A percentile compares a stretch with the other conserved stretches of the same genome.
phyloP scores from a whole-genome alignment of 768 basidiomycete genomes.

The Cystofilobasidium macerans region DNA sequence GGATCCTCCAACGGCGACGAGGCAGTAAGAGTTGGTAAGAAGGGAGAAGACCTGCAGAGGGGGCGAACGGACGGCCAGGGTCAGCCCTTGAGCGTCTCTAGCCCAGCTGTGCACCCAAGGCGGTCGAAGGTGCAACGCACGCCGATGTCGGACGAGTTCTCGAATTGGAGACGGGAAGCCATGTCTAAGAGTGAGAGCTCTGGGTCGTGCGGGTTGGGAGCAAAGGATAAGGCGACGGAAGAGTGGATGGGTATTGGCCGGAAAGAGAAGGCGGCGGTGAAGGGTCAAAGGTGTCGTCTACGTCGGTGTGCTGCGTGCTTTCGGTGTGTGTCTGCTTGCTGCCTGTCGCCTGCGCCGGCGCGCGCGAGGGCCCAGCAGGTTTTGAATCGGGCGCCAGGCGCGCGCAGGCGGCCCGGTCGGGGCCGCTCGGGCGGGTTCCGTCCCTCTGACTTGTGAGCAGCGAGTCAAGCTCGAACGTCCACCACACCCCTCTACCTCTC shows the following conservation, averaged over 20 bases:
- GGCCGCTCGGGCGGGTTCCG: no score
- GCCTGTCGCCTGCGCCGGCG: no score
- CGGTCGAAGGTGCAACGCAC: not conserved
- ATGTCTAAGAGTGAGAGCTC: no score
- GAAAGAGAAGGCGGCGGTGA: no score
- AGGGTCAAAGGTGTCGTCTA: not conserved
- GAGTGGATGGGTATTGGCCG: not conserved
- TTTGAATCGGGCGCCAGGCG: no score
- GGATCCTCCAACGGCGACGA: slow-evolving; percentile 82
- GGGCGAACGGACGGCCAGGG: not conserved
- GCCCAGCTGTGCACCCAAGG: no score
- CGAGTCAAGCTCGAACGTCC: not conserved
- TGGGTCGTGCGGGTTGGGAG: not conserved
- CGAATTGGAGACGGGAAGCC: slow-evolving; percentile 6
- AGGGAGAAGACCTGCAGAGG: slow-evolving; percentile 10
- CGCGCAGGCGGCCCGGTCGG: no score
- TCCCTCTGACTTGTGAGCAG: no score
- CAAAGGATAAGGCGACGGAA: not conserved
- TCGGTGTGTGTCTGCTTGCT: no score
- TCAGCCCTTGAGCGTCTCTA: no score
- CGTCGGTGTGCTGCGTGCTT: no score
- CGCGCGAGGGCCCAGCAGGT: no score
- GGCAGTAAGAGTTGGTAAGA: slow-evolving; percentile 59
- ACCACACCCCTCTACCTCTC: not conserved
- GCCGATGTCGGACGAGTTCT: slow-evolving; percentile 6